Conservation (phyloP, 202 grass and related monocot genomes). For the Hordeum pubiflorum region DNA sequence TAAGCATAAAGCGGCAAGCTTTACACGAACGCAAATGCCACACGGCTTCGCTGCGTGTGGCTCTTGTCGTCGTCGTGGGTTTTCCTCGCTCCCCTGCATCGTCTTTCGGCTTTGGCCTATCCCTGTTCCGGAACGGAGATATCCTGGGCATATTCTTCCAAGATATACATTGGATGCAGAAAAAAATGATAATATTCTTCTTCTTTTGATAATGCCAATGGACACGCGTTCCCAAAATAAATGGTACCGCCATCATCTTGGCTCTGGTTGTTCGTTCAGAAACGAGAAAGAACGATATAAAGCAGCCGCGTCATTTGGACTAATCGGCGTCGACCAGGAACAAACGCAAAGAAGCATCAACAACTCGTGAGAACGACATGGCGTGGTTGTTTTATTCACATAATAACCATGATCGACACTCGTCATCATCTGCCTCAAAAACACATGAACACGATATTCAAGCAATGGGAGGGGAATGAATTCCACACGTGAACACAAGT, state of each 20-base stretch:
- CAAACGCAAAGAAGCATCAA: neutral
- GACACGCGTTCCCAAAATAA: neutral
- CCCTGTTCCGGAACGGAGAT: slow-evolving; percentile 19
- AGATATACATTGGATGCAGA: neutral
- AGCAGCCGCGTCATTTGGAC: neutral
- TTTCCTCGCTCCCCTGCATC: neutral
- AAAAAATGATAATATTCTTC: neutral
- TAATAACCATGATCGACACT: neutral
- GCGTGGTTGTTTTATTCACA: neutral
- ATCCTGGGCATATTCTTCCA: slow-evolving; percentile 44
- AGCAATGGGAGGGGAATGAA: too few relatives aligned
- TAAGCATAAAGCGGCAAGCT: slow-evolving; percentile 10
- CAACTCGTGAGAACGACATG: neutral
- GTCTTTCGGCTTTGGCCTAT: slow-evolving; percentile 1
- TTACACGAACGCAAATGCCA: slow-evolving; percentile 22
- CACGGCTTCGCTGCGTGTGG: slow-evolving; percentile 13
- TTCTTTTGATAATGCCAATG: neutral
- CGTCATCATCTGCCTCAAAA: neutral
- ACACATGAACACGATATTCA: too few relatives aligned
- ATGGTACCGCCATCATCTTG: neutral
- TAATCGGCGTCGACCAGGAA: neutral
- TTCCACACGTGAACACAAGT: too few relatives aligned
- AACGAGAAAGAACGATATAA: neutral
- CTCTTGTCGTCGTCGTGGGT: slow-evolving; percentile 1
- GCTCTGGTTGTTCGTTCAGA: neutral